phyloP scores from a whole-genome alignment of 441 rosid species.

The Erodium texanum region DNA sequence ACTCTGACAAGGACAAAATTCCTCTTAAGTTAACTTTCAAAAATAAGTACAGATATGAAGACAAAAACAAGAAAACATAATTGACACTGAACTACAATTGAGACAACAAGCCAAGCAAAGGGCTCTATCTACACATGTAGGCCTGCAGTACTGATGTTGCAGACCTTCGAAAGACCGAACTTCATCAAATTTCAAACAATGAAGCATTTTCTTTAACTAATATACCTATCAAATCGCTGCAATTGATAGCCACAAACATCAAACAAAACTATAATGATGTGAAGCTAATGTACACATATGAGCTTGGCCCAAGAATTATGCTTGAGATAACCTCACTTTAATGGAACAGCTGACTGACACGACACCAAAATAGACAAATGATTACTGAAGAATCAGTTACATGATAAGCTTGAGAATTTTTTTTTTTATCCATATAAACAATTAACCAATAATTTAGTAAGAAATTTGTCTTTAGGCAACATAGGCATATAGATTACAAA shows the following conservation, averaged over 20 bases:
- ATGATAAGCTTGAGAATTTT: background rate
- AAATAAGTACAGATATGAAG: background rate
- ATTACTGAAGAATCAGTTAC: background rate
- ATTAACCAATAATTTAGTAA: background rate
- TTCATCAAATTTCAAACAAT: background rate
- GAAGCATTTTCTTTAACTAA: background rate
- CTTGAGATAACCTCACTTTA: background rate
- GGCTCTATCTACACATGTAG: background rate
- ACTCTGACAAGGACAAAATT: background rate
- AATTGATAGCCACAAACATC: background rate
- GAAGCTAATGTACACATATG: background rate
- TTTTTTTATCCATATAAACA: background rate
- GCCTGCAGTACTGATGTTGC: background rate
- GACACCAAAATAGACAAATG: background rate
- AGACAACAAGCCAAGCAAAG: background rate
- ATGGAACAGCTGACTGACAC: background rate
- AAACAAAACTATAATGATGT: background rate
- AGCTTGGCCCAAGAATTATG: background rate
- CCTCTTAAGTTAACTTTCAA: background rate
- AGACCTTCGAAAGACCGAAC: background rate
- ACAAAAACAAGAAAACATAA: background rate
- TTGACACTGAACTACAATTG: background rate
- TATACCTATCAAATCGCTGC: background rate
- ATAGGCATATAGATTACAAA: background rate
- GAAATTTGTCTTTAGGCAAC: conserved; percentile 9